Conservation (phyloP, 164 flowering plant species). For the Chloranthus sessilifolius region DNA sequence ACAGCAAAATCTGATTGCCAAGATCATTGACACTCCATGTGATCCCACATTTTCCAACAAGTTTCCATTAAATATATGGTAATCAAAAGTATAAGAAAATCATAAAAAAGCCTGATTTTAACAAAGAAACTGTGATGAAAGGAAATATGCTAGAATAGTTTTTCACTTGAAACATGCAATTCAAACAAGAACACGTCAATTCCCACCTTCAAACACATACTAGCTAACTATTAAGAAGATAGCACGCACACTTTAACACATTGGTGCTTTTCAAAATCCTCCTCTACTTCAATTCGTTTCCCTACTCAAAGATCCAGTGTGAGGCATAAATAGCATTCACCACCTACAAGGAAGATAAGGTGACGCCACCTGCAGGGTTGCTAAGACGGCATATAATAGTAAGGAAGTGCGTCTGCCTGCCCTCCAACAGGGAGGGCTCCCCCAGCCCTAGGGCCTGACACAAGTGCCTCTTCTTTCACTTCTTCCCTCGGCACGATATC, state of each 20-base stretch:
- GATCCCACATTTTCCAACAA: too few species aligned
- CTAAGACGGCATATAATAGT: slow-evolving; percentile 53
- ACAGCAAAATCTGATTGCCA: too few species aligned
- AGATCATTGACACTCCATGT: too few species aligned
- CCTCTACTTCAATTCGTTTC: background rate
- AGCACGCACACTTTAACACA: background rate
- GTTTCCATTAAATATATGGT: too few species aligned
- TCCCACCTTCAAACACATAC: background rate
- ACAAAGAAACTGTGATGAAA: background rate
- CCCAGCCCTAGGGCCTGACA: slow-evolving; percentile 40
- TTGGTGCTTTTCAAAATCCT: background rate
- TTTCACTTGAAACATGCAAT: background rate
- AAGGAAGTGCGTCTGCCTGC: slow-evolving; percentile 48
- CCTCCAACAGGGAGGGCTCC: slow-evolving; percentile 45
- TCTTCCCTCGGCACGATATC: slow-evolving; percentile 83
- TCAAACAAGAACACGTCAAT: background rate
- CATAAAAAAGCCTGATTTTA: background rate
- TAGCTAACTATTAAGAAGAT: background rate
- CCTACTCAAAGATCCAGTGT: background rate
- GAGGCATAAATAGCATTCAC: background rate
- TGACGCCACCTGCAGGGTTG: slow-evolving; percentile 38
- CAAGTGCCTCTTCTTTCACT: slow-evolving; percentile 61
- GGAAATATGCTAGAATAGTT: background rate
- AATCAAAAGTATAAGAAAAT: too few species aligned
- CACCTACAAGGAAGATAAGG: slow-evolving; percentile 47